phyloP scores from a whole-genome alignment of 768 basidiomycete genomes.

The Suillus fuscotomentosus region DNA sequence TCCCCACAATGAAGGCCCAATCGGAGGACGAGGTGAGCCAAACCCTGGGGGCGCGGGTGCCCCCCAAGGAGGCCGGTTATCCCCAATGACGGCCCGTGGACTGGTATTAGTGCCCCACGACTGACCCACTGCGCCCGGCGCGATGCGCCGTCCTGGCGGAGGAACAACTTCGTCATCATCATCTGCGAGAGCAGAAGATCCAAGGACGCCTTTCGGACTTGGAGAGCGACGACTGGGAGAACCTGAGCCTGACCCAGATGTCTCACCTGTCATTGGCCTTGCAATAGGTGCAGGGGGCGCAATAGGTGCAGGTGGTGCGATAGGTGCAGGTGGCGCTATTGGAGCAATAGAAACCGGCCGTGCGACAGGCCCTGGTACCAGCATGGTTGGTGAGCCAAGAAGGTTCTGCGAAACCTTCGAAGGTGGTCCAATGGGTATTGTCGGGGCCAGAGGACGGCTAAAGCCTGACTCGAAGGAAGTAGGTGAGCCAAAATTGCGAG shows the following conservation, averaged over 20 bases:
- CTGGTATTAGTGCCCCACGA: conserved; percentile 48
- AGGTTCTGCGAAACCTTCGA: conserved; percentile 36
- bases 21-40: conserved; percentile 34
- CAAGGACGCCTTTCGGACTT: conserved; percentile 65
- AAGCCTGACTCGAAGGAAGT: conserved; percentile 54
- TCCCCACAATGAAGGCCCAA: conserved; percentile 42
- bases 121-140: conserved; percentile 41
- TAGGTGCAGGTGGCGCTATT: conserved; percentile 69
- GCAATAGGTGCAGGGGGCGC: conserved; percentile 71
- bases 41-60: conserved; percentile 36
- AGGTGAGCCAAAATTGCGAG: conserved; percentile 49
- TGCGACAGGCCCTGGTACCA: conserved; percentile 57
- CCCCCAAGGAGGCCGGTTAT: conserved; percentile 48
- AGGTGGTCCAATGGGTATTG: conserved; percentile 58
- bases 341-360: conserved; percentile 40
- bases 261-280: conserved; percentile 35
- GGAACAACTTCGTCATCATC: conserved; percentile 80
- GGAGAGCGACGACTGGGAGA: conserved; percentile 53
- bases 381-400: conserved; percentile 35
- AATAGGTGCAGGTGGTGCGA: conserved; percentile 66
- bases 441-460: conserved; percentile 40
- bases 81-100: conserved; percentile 42
- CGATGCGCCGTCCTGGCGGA: conserved; percentile 43
- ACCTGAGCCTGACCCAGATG: conserved; percentile 55
- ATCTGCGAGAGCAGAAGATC: conserved; percentile 74